Evolutionary conservation across 2,329 filamentous ascomycete genomes (phyloP).

Genomic region (Ustulina deusta): DNA sequence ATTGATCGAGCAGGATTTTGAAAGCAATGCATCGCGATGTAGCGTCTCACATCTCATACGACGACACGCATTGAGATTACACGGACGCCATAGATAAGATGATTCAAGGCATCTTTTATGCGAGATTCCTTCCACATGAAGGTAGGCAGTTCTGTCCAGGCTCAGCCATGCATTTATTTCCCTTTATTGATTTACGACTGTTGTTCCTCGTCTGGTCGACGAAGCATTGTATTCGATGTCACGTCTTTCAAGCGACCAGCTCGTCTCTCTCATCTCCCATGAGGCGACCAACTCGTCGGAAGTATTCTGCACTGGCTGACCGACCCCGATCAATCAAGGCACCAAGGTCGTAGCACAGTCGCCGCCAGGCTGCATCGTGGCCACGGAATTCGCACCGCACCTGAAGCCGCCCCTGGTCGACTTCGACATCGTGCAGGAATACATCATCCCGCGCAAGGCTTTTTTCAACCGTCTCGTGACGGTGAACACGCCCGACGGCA

Average conservation of each 20-base stretch:
- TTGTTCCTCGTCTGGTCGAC: neutral
- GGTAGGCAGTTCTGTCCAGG: conserved; percentile 54
- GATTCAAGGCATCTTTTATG: conserved; percentile 79
- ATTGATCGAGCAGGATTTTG: neutral
- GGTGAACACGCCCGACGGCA: conserved; percentile 76
- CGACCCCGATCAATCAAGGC: conserved; percentile 51
- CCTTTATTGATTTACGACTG: neutral
- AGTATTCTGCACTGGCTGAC: neutral
- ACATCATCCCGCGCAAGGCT: conserved; percentile 93
- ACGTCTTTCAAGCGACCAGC: neutral
- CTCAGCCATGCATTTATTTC: too few species aligned
- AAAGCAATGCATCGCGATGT: conserved; percentile 25
- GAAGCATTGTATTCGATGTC: neutral
- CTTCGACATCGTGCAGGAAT: conserved; percentile 88
- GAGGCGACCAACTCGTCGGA: neutral
- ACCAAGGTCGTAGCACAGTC: conserved; percentile 73
- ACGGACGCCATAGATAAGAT: conserved; percentile 54
- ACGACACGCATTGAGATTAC: neutral
- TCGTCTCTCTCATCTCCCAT: neutral
- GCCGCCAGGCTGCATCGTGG: conserved; percentile 71
- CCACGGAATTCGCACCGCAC: conserved; percentile 53
- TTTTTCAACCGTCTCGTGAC: conserved; percentile 93
- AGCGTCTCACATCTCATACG: conserved; percentile 9
- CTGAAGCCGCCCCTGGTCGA: conserved; percentile 76
- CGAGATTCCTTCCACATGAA: conserved; percentile 74